Conservation (phyloP, 768 basidiomycete species). For the Mycena chlorophos region DNA sequence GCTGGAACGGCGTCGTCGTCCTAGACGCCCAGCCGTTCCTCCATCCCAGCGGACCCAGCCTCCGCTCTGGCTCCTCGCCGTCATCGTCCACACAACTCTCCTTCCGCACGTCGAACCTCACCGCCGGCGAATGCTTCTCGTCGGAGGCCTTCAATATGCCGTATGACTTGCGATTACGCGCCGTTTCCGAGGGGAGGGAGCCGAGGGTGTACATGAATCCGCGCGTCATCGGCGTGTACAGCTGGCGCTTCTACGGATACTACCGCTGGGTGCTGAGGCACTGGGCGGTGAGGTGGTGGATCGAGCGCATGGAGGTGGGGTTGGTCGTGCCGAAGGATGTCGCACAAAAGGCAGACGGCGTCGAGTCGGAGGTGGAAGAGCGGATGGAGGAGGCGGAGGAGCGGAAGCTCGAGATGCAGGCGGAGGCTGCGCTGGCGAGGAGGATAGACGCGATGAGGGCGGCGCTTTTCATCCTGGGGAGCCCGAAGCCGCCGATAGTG, state of each 20-base stretch:
- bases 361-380: no score
- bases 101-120: slow-evolving; percentile 29
- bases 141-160: slow-evolving; percentile 43
- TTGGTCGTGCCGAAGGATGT: not conserved
- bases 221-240: slow-evolving; percentile 36
- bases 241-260: slow-evolving; percentile 34
- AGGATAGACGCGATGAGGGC: no score
- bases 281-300: slow-evolving; percentile 33
- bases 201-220: slow-evolving; percentile 38
- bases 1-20: slow-evolving; percentile 47
- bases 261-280: slow-evolving; percentile 39
- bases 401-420: no score
- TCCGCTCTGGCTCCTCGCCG: slow-evolving; percentile 13
- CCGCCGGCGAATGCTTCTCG: slow-evolving; percentile 32
- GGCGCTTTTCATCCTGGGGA: no score
- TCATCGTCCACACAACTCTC: slow-evolving; percentile 29
- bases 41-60: slow-evolving; percentile 33
- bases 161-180: slow-evolving; percentile 42
- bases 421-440: no score
- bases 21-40: slow-evolving; percentile 42
- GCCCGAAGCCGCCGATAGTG: no score
- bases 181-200: slow-evolving; percentile 36
- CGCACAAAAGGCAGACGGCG: no score
- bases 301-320: slow-evolving; percentile 1
- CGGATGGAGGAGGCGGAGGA: no score